phyloP scores from a whole-genome alignment of 2,329 filamentous ascomycete species.

The Phoma sp. region DNA sequence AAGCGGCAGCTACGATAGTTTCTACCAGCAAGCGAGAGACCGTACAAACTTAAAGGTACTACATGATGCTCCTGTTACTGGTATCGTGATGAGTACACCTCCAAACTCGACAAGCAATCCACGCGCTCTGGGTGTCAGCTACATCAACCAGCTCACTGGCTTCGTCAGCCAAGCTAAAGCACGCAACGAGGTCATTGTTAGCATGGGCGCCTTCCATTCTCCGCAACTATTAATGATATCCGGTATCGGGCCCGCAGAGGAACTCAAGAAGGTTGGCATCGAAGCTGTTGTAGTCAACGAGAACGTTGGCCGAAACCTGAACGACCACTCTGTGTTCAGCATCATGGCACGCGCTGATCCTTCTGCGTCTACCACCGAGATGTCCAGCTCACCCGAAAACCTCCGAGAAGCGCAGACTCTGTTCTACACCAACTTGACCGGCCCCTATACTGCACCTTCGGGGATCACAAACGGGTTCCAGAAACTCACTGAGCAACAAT shows the following conservation, averaged over 20 bases:
- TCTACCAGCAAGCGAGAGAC: conserved; percentile 32
- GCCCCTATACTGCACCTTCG: conserved; percentile 39
- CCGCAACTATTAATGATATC: conserved; percentile 50
- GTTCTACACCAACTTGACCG: conserved; percentile 36
- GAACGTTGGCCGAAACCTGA: conserved; percentile 34
- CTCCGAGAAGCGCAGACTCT: conserved; percentile 33
- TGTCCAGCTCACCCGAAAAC: conserved; percentile 29
- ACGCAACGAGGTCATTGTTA: conserved; percentile 35
- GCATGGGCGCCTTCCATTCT: conserved; percentile 43
- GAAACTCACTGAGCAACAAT: conserved; percentile 22
- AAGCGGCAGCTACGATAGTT: conserved; percentile 41
- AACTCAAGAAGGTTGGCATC: conserved; percentile 32
- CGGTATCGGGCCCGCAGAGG: conserved; percentile 43
- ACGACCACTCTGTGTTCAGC: conserved; percentile 34
- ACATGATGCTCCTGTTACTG: conserved; percentile 34
- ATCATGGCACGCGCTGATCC: conserved; percentile 36
- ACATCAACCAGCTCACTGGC: conserved; percentile 33
- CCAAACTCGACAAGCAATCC: conserved; percentile 14
- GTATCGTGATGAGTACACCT: conserved; percentile 27
- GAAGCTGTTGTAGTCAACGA: conserved; percentile 35
- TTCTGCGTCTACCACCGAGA: conserved; percentile 28
- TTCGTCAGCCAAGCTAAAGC: conserved; percentile 36
- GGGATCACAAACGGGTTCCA: conserved; percentile 44
- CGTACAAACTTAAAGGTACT: conserved; percentile 39
- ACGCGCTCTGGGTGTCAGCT: conserved; percentile 34